Evolutionary conservation across 1,139 yeast genomes (phyloP), one percentile per base, ranked within the genome.

Genomic region (Debaryomyces subglobosus): DNA sequence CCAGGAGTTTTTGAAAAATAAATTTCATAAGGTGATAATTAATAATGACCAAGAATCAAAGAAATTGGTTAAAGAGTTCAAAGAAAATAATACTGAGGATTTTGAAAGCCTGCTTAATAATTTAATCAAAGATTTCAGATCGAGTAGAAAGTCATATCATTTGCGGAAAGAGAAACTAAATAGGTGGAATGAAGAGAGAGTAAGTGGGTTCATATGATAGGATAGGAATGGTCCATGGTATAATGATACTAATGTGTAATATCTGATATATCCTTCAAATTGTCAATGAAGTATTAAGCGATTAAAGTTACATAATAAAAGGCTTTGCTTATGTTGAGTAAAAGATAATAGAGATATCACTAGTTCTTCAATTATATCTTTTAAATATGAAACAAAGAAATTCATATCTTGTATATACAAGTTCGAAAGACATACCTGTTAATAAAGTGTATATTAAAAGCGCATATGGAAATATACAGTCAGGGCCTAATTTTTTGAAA

Each of bases 121-220:
- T 3, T 74, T 82, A 52, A 65, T 84, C 15, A 62, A 62, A 24
- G 65, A 65, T 12, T 86, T 84, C 57, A 70, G 75, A 45, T 55
- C 55, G 9, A 72, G 72, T 46, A 62, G 90, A 30, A 78, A 77
- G 52, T 54, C 59, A 34, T 83, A 76, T 51, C 87, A 86, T 63
- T 60, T 79, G 47, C 67, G 86, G 33, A 71, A 69, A 50, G 91
- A 85, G 62, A 79, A 84, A 57, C 63, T 82, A 52, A 77, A 79
- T 54, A 67, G 92, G 43, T 77, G 88, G 78, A 72, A 78, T 46
- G 91, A 86, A 59, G 89, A 85, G 53, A 66, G 92, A 48, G 86
- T 86, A 0, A 79, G 82, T 27, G 88, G 87, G 12, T 63, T 71
- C 46, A 53, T 65, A 39, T 67, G 46, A 49, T 27, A 8, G 3